A percentile compares a stretch with the other conserved stretches of the same genome.
phyloP scores from a whole-genome alignment of 1,284 basidiomycete genomes.

The Rhodotorula sp. region DNA sequence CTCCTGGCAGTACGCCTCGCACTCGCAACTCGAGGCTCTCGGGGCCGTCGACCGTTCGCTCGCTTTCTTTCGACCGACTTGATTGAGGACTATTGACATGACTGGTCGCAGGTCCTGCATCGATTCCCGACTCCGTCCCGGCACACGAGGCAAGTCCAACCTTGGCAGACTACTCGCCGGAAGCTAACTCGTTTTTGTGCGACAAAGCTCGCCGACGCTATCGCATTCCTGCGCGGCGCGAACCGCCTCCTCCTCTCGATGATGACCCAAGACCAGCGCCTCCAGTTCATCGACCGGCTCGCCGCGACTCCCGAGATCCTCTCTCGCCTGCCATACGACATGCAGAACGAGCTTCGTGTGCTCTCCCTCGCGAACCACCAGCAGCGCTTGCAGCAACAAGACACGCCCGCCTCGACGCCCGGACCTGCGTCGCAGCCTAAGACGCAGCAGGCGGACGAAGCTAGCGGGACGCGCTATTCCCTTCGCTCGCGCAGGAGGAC shows the following conservation, averaged over 20 bases:
- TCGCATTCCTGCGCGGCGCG: conserved; percentile 10
- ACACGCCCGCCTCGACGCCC: not conserved
- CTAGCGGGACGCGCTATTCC: no score
- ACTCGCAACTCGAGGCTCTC: not conserved
- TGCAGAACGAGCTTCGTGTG: not conserved
- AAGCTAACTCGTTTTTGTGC: not conserved
- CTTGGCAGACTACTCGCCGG: not conserved
- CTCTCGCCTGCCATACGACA: not conserved
- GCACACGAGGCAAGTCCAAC: no score
- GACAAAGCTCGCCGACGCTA: not conserved
- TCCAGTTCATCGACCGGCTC: conserved; percentile 7
- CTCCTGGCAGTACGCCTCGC: not conserved
- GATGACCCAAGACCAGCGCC: conserved; percentile 9
- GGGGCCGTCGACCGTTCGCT: not conserved
- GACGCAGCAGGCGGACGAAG: no score
- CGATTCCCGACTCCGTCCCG: not conserved
- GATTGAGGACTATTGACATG: no score
- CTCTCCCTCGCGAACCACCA: not conserved
- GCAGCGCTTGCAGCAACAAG: not conserved
- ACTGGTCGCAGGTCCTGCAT: conserved; percentile 8
- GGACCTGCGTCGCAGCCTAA: no score
- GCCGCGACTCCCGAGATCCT: not conserved
- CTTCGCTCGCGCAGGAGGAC: no score
- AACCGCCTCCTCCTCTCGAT: conserved; percentile 6
- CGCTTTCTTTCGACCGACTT: not conserved